Conservation (phyloP, 139 green algal genomes). For the Volvox africanus region DNA sequence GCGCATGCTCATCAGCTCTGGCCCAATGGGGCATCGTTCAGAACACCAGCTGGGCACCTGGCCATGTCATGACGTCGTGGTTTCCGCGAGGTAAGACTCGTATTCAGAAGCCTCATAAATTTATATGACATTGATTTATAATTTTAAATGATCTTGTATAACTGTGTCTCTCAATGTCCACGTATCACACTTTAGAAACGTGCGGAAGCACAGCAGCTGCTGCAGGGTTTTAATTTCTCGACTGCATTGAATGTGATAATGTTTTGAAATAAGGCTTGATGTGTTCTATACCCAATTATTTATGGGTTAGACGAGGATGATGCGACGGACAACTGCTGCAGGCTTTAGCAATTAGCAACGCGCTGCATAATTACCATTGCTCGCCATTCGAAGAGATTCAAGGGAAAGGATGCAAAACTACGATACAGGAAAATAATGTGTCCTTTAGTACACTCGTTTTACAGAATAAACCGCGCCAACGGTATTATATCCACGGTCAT, state of each 20-base stretch:
- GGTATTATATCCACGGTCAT: too few species aligned
- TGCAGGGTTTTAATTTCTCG: neutral
- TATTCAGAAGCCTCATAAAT: neutral
- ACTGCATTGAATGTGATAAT: neutral
- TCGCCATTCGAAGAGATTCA: too few species aligned
- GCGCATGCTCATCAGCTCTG: neutral
- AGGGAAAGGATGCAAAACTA: too few species aligned
- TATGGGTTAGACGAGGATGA: too few species aligned
- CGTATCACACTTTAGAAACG: neutral
- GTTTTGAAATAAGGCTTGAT: neutral
- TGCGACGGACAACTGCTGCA: neutral
- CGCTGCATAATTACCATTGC: too few species aligned
- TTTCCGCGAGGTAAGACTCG: conserved; percentile 6
- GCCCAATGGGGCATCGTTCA: conserved; percentile 31
- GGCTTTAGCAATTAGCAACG: neutral
- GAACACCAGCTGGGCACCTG: neutral
- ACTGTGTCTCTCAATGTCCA: too few species aligned
- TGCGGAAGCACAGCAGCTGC: neutral
- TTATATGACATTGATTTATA: neutral
- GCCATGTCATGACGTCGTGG: neutral
- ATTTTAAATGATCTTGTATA: neutral
- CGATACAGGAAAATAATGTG: neutral
- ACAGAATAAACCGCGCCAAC: neutral
- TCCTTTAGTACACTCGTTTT: neutral
- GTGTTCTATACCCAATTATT: neutral